These are phyloP conservation scores for Athelia sp. DNA, from an alignment of 1,284 basidiomycete species.

Conservation along the genomic window DNA sequence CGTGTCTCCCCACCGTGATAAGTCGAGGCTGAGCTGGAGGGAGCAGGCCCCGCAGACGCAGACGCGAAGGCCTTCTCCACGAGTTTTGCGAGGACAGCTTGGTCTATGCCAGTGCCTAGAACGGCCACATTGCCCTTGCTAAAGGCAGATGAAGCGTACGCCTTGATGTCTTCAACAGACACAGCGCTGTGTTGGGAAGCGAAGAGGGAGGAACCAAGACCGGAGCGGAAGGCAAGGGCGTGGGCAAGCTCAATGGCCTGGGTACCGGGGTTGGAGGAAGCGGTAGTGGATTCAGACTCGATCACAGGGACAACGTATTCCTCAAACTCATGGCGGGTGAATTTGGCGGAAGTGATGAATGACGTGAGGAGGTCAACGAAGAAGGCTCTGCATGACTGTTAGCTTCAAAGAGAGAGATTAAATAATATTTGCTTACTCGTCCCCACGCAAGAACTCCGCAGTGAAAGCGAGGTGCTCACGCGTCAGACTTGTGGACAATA, in stretches of 20 bases:
- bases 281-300: slow-evolving; percentile 63
- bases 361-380: slow-evolving; percentile 87
- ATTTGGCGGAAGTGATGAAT: slow-evolving; percentile 78
- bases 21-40: slow-evolving; percentile 39
- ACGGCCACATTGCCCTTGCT: slow-evolving; percentile 78
- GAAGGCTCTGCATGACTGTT: slow-evolving; percentile 51
- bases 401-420: slow-evolving; percentile 5
- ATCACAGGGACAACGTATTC: slow-evolving; percentile 83
- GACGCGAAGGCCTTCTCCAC: slow-evolving; percentile 66
- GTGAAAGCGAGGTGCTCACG: slow-evolving; percentile 91
- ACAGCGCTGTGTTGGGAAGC: slow-evolving; percentile 67
- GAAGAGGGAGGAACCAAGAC: slow-evolving; percentile 87
- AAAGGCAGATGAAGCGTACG: slow-evolving; percentile 71
- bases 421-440: slow-evolving; percentile 73
- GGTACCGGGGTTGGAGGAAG: slow-evolving; percentile 56
- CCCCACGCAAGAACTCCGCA: slow-evolving; percentile 92
- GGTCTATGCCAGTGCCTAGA: slow-evolving; percentile 81
- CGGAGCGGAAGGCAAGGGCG: slow-evolving; percentile 83
- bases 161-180: slow-evolving; percentile 64
- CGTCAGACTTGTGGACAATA: slow-evolving; percentile 81
- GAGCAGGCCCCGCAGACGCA: slow-evolving; percentile 33
- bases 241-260: slow-evolving; percentile 82
- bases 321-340: slow-evolving; percentile 79
- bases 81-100: slow-evolving; percentile 63
- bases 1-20: slow-evolving; percentile 89